phyloP scores from a whole-genome alignment of 441 rosid genomes.

The Daphne laureola region DNA sequence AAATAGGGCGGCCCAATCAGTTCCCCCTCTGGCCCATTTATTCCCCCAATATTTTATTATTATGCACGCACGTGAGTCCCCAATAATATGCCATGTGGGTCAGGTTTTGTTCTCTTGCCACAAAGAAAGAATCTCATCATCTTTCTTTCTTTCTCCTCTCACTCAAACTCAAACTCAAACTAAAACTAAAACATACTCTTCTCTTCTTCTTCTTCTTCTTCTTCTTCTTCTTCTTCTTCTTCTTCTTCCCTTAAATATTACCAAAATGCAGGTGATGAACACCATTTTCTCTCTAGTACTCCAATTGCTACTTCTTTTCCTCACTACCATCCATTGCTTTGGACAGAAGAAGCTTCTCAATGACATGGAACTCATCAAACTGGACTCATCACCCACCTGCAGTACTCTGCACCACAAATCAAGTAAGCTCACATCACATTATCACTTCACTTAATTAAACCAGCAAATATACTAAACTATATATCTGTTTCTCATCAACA shows the following conservation, averaged over 20 bases:
- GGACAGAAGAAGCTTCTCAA: slow-evolving; percentile 40
- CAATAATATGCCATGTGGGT: slow-evolving; percentile 78
- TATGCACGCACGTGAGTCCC: slow-evolving; percentile 82
- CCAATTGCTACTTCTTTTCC: slow-evolving; percentile 16
- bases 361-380: slow-evolving; percentile 25
- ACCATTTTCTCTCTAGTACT: slow-evolving; percentile 12
- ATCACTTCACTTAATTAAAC: neutral
- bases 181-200: too few relatives aligned
- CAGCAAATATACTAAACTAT: neutral
- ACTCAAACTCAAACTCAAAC: neutral
- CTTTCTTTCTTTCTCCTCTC: slow-evolving; percentile 2
- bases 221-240: slow-evolving; percentile 1
- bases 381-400: slow-evolving; percentile 29
- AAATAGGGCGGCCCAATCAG: too few relatives aligned
- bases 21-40: neutral
- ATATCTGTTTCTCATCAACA: too few relatives aligned
- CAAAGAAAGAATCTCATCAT: slow-evolving; percentile 38
- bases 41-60: slow-evolving; percentile 15
- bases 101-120: slow-evolving; percentile 77
- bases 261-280: slow-evolving; percentile 30
- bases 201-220: slow-evolving; percentile 8
- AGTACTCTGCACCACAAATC: slow-evolving; percentile 42
- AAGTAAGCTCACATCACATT: slow-evolving; percentile 37
- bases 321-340: slow-evolving; percentile 18
- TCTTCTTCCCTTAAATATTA: neutral